Conservation (phyloP, 2,329 filamentous ascomycete genomes). For the Aspergillus sp. region DNA sequence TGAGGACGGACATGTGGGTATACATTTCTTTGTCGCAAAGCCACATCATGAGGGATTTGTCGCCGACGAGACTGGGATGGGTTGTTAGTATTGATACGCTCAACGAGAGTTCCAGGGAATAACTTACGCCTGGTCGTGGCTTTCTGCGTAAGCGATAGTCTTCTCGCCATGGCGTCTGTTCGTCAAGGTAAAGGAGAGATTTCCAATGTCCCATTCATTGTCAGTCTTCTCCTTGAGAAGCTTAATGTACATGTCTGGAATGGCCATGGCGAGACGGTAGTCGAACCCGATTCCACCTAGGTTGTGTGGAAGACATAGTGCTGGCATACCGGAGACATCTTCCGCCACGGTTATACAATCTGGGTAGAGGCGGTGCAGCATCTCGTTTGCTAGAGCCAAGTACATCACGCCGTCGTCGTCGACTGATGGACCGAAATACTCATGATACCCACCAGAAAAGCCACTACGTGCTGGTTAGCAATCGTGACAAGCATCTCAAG, state of each 20-base stretch:
- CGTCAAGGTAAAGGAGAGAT: conserved; percentile 81
- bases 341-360: conserved; percentile 89
- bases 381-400: conserved; percentile 92
- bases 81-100: background rate
- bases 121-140: conserved; percentile 93
- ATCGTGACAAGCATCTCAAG: background rate
- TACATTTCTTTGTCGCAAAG: conserved; percentile 97
- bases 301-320: conserved; percentile 81
- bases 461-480: conserved; percentile 55
- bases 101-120: background rate
- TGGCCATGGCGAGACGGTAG: conserved; percentile 94
- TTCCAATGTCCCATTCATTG: conserved; percentile 85
- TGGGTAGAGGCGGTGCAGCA: conserved; percentile 89
- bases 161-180: conserved; percentile 96
- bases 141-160: conserved; percentile 96
- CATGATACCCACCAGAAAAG: conserved; percentile 96
- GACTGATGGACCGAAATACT: conserved; percentile 87
- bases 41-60: conserved; percentile 98
- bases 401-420: conserved; percentile 95
- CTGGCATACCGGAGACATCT: conserved; percentile 97
- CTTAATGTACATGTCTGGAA: conserved; percentile 99
- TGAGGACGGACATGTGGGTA: conserved; percentile 89
- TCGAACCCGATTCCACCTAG: conserved; percentile 94
- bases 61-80: conserved; percentile 74
- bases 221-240: conserved; percentile 92